A percentile compares a stretch with the other conserved stretches of the same genome.
These are phyloP conservation scores for Cryptosporidium ubiquitum DNA, from an alignment of 169 alveolate genomes.

Conservation along the genomic window DNA sequence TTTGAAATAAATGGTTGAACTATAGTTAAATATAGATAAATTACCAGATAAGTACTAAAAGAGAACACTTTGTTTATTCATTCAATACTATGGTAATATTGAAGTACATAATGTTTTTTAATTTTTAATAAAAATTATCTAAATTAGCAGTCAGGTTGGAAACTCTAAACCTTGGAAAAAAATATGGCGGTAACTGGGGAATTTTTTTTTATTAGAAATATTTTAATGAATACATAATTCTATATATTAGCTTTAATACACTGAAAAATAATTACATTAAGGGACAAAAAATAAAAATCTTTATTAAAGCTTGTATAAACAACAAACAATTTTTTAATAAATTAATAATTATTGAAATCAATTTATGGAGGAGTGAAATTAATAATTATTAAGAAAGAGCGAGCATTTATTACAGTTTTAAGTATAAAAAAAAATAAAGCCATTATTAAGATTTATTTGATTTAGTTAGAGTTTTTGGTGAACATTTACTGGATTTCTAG, in stretches of 20 bases:
- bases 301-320: background rate
- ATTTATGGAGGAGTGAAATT: background rate
- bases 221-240: background rate
- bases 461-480: background rate
- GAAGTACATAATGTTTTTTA: too few species aligned
- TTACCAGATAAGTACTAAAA: background rate
- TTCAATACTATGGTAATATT: background rate
- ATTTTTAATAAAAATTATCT: background rate
- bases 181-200: conserved; percentile 12
- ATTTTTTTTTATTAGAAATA: background rate
- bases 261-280: too few species aligned
- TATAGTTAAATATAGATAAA: too few species aligned
- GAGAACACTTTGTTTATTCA: too few species aligned
- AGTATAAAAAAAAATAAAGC: background rate
- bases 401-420: background rate
- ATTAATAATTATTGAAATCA: background rate
- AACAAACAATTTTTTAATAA: background rate
- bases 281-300: background rate
- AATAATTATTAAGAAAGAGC: background rate
- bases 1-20: too few species aligned
- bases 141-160: background rate
- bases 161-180: conserved; percentile 25
- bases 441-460: background rate
- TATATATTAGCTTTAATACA: too few species aligned
- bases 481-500: background rate